These are phyloP conservation scores for Xylaria sp. DNA, from an alignment of 2,329 filamentous ascomycete species.

Conservation along the genomic window DNA sequence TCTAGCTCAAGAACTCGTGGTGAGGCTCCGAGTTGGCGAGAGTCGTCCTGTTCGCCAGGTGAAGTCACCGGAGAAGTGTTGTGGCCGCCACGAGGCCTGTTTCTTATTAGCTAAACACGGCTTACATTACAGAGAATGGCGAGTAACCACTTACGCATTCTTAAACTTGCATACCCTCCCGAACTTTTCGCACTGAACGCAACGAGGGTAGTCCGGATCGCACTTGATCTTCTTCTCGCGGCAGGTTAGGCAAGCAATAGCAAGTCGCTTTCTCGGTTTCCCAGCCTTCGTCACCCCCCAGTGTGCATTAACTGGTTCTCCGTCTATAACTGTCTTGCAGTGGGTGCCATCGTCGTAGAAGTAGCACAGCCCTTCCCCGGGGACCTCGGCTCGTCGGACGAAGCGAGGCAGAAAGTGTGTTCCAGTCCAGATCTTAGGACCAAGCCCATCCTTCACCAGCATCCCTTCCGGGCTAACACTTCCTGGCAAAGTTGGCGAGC, in stretches of 20 bases:
- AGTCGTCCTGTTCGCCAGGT: constrained; percentile 61
- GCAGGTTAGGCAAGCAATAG: constrained; percentile 85
- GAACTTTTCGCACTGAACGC: constrained; percentile 92
- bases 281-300: constrained; percentile 96
- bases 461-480: constrained; percentile 56
- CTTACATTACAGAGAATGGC: background rate
- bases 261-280: constrained; percentile 89
- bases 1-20: constrained; percentile 53
- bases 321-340: constrained; percentile 85
- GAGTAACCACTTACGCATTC: constrained; percentile 76
- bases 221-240: constrained; percentile 98
- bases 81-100: constrained; percentile 67
- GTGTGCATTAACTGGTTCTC: constrained; percentile 86
- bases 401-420: constrained; percentile 75
- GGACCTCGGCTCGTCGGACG: constrained; percentile 72
- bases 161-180: constrained; percentile 86
- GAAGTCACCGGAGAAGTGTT: constrained; percentile 66
- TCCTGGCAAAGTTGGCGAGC: constrained; percentile 48
- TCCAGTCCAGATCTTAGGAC: constrained; percentile 76
- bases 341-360: constrained; percentile 87
- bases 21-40: constrained; percentile 51
- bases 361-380: constrained; percentile 83
- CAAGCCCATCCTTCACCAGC: constrained; percentile 68
- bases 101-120: constrained; percentile 34
- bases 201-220: constrained; percentile 87